Base-by-base conservation (phyloP, 768 basidiomycete species). In the Stropharia rugosoannulata region DNA sequence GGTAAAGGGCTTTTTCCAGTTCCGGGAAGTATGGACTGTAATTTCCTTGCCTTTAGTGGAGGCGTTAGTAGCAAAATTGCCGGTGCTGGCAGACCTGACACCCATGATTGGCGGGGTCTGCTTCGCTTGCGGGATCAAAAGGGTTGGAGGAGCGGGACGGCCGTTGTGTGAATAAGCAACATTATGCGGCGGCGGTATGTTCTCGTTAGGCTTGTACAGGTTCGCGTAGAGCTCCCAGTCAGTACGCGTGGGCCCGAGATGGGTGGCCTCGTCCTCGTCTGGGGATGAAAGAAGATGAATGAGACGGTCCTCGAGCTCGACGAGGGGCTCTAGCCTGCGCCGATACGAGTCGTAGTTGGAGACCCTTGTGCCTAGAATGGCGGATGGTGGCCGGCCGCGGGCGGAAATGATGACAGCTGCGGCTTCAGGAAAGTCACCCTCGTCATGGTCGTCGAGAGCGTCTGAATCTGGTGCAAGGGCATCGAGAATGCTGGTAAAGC, bases 221-320 rank as follows among this genome's bases (percentile, higher is more conserved):
- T 63, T 64, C 32, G 65, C 64, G 62, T 67, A 69, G 36, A 59
- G 58, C 38, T 75, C 74, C 77, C 77, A 78, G 56, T 70, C 69
- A 12, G 70, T 62, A 45, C 68, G 66, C n/a, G 61, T 36, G 52
- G 75, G 70, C 29, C 70, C 73, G 1, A 88, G 77, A 59, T 75
- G 86, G 3, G 82, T 87, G 7, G 87, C 74, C 63, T 89, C 86
- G 43, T 89, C 87, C 54, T 89, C 88, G 35, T 87, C 84, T 1
- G 85, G 81, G 11, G 84, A 82, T 39, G 87, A 84, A 37, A 93
- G 82, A 59, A 84, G 74, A 42, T 74, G 79, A 58, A 81, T 87
- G 53, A 93, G 76, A 38, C 78, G 81, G 52, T 86, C 84, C 69
- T 92, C 91, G 11, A 93, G 77, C 16, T 82, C 81, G 41, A 78